Percentiles rank a stretch among this genome's conserved stretches.
Evolutionary conservation across 176 grass and related monocot genomes (phyloP).

Genomic region (Lolium perenne): DNA sequence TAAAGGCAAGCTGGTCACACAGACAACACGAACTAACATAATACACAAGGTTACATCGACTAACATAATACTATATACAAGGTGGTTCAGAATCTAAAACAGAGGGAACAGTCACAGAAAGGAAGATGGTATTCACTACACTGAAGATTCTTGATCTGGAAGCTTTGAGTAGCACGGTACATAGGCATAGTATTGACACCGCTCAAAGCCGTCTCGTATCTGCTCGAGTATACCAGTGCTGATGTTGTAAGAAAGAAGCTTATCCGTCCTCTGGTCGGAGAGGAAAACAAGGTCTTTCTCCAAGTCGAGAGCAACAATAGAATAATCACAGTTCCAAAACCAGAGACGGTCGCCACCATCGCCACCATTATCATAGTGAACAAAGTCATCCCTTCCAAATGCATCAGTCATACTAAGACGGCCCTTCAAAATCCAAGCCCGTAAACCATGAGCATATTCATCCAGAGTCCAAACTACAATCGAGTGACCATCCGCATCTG

Average conservation of each 20-base stretch:
- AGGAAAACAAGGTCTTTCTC: conserved; percentile 29
- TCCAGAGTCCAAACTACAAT: conserved; percentile 36
- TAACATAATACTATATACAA: not conserved
- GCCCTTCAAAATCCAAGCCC: conserved; percentile 24
- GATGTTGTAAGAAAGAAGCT: conserved; percentile 39
- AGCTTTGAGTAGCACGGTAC: conserved; percentile 12
- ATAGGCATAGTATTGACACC: not conserved
- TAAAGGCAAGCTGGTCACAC: not conserved
- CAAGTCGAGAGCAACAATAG: conserved; percentile 28
- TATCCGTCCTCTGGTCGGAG: not conserved
- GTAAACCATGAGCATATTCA: not conserved
- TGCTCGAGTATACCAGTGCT: conserved; percentile 35
- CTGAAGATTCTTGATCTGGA: conserved; percentile 19
- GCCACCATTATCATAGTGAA: not conserved
- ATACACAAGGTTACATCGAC: not conserved
- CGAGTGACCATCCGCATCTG: not conserved
- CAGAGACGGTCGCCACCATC: not conserved
- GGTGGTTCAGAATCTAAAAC: not conserved
- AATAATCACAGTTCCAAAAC: conserved; percentile 35
- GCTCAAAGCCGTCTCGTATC: not conserved
- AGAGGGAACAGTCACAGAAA: not conserved
- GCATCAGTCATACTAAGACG: conserved; percentile 34
- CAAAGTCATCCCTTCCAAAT: conserved; percentile 36
- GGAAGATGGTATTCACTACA: not conserved
- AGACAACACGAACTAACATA: not conserved